Base-by-base conservation (phyloP, 2,329 filamentous ascomycete genomes). In the Fusarium ramigenum region DNA sequence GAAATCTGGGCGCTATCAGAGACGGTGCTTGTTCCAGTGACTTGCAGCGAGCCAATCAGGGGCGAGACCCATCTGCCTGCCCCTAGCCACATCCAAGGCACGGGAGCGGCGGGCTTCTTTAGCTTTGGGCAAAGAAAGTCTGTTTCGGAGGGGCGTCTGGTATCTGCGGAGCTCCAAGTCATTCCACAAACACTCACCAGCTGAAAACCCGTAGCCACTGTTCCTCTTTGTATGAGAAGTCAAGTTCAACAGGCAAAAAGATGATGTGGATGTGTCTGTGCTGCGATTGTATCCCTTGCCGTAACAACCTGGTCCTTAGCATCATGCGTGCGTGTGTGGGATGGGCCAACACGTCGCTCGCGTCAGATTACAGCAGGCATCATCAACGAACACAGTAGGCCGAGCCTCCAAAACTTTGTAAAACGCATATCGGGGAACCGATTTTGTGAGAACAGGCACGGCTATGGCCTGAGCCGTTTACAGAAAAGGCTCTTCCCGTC, bases 401-500 rank as follows among this genome's bases (percentile, higher is more conserved):
- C 53, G 58, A 54, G 54, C 47, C 44, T 39, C 39, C 60, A 71
- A 63, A 56, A 30, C 46, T 68, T 60, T 49, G 61, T 50, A 53
- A 56, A 63, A 42, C 42, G 60, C 53, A 47, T 59, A 56, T 67
- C 70, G 56, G 66, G 54, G 61, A 58, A 53, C 60, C 46, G 23
- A 50, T 43, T 58, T 42, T 19, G 43, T 28, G 63, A 36, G 37
- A 68, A 73, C 42, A 68, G 70, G 67, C 58, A 73, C 68, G 53
- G 70, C 60, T 67, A 74, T 75, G 73, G 59, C 59, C 73, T 70
- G 63, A 68, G 63, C 75, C 72, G 72, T 66, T 78, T 76, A 72
- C 73, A 75, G 58, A 78, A 75, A 80, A 81, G 79, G 79, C 78
- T 80, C 79, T 72, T 81, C 79, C 79, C 79, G 79, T 79, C 77